phyloP scores from a whole-genome alignment of 768 basidiomycete genomes.

The Mycena latifolia region DNA sequence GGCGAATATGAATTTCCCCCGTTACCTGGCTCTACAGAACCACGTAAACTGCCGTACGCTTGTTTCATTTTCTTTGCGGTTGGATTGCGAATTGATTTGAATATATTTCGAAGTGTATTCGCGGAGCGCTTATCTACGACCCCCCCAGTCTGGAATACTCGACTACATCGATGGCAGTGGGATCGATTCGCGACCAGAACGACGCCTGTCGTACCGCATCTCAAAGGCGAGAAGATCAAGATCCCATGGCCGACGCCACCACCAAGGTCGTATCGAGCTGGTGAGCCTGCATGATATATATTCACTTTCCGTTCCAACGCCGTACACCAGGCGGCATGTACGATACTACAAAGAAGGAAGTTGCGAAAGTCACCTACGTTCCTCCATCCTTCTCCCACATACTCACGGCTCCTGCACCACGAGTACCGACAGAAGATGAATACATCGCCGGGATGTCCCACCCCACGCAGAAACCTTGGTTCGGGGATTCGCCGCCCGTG shows the following conservation, averaged over 20 bases:
- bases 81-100: slow-evolving; percentile 4
- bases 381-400: slow-evolving; percentile 65
- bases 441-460: slow-evolving; percentile 72
- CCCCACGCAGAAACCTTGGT: slow-evolving; percentile 55
- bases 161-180: slow-evolving; percentile 75
- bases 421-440: slow-evolving; percentile 63
- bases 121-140: slow-evolving; percentile 78
- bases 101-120: slow-evolving; percentile 69
- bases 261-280: slow-evolving; percentile 56
- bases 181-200: slow-evolving; percentile 78
- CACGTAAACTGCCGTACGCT: slow-evolving; percentile 61
- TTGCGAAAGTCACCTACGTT: slow-evolving; percentile 78
- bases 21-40: slow-evolving; percentile 50
- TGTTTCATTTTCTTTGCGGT: slow-evolving; percentile 6
- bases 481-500: slow-evolving; percentile 69
- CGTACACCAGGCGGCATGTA: slow-evolving; percentile 62
- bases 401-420: slow-evolving; percentile 51
- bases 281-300: slow-evolving; percentile 46
- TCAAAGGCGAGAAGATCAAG: slow-evolving; percentile 53
- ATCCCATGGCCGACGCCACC: slow-evolving; percentile 80
- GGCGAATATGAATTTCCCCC: slow-evolving; percentile 74
- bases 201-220: slow-evolving; percentile 64
- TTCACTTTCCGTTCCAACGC: not conserved
- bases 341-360: slow-evolving; percentile 74
- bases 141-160: slow-evolving; percentile 68